These are phyloP conservation scores for Garcia nutans DNA, from an alignment of 345 rosid genomes.

Conservation along the genomic window DNA sequence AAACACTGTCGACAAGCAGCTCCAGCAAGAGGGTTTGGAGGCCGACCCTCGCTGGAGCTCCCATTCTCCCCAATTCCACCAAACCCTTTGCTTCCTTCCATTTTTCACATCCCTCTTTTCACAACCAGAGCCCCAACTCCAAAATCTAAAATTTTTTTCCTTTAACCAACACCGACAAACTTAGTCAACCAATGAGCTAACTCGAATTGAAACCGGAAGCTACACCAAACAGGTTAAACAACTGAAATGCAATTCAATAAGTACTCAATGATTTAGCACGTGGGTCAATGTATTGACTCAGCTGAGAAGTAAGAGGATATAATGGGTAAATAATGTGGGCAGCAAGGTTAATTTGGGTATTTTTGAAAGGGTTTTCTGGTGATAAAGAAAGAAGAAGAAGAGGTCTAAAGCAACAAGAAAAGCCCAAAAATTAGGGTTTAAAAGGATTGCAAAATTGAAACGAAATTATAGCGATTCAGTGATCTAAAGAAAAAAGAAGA, in stretches of 20 bases:
- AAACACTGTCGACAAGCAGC: constrained; percentile 28
- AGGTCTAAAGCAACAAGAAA: neutral
- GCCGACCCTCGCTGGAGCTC: constrained; percentile 57
- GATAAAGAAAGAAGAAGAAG: neutral
- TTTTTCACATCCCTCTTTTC: constrained; percentile 36
- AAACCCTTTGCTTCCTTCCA: constrained; percentile 56
- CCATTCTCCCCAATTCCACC: constrained; percentile 42
- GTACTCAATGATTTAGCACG: neutral
- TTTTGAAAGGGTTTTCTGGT: constrained; percentile 3
- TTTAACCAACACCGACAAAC: neutral
- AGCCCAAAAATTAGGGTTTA: constrained; percentile 13
- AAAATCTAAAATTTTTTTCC: neutral
- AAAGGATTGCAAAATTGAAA: neutral
- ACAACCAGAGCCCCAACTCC: neutral
- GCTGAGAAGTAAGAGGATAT: neutral
- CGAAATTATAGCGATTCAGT: constrained; percentile 12
- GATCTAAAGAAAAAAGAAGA: constrained; percentile 16
- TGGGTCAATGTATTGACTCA: constrained; percentile 14
- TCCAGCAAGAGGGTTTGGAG: constrained; percentile 59
- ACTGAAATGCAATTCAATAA: neutral
- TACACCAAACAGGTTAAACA: neutral
- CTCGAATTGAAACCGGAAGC: neutral
- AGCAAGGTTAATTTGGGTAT: neutral
- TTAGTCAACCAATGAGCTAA: constrained; percentile 12
- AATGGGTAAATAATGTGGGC: neutral